Base-by-base conservation (phyloP, 129 eudicot species). In the Chrysanthemum lavandulifolium region DNA sequence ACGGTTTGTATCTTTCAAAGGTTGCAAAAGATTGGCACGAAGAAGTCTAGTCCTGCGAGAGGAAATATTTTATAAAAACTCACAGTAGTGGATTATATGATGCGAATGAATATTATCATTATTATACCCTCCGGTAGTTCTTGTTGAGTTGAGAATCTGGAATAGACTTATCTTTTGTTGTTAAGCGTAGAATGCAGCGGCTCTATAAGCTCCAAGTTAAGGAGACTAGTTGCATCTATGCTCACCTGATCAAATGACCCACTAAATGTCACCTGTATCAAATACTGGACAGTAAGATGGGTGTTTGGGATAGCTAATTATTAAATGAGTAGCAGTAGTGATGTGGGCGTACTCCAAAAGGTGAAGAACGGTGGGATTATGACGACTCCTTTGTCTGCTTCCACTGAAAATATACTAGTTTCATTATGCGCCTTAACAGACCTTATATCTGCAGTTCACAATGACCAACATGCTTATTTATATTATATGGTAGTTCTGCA, bases 21-120 rank as follows among this genome's bases (percentile, higher is more conserved):
- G 99, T 82, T 95, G 99, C 88, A 94, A 82, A n/a, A 94, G 97
- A 77, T 94, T 94, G 62, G 99, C 99, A 40, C 99, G 93, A 61
- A 94, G 91, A 77, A 94, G 99, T 78, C 99, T 84, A 31, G 96
- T 90, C 84, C n/a, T 97, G 96, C 85, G 69, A 23, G 49, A 83
- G 55, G 4, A 67, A 10, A 69, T 48, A 19, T 19, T 59, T 29
- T 11, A 33, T 10, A 31, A 61, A n/a, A 12, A 45, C 18, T 2
- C n/a, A 15, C n/a, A 53, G n/a, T n/a, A n/a, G 58, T 13, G 16
- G 58, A 14, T 53, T 3, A 14, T 53, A 53, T 53, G 14, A 11
- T 52, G n/a, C 3, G 12, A 75, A 73, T 65, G 13, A 75, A 73
- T 68, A 10, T 67, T 19, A 19, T 19, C 21, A 19, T 19, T 19